phyloP scores from a whole-genome alignment of 345 rosid species.

The Nasturtium officinale region DNA sequence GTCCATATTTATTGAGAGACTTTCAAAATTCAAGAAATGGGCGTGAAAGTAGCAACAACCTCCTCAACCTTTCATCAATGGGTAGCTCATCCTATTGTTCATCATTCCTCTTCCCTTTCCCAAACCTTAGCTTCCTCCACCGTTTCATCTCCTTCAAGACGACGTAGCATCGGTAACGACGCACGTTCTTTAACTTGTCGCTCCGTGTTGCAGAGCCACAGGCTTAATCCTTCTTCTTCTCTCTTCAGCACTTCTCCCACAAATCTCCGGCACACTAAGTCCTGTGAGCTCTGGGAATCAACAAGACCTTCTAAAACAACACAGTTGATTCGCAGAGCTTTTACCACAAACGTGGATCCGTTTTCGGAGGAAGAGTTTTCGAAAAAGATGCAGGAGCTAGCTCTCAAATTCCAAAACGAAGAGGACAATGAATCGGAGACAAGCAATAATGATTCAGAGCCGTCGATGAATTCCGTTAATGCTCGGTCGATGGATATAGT shows the following conservation, averaged over 20 bases:
- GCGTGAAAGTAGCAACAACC: constrained; percentile 59
- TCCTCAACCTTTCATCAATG: constrained; percentile 55
- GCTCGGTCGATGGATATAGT: background rate
- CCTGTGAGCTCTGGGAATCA: constrained; percentile 48
- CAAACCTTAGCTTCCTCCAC: constrained; percentile 64
- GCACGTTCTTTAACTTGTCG: constrained; percentile 44
- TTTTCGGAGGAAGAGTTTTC: constrained; percentile 79
- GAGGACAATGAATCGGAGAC: constrained; percentile 5
- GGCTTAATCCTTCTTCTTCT: constrained; percentile 49
- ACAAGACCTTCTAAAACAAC: constrained; percentile 39
- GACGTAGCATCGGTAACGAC: constrained; percentile 41
- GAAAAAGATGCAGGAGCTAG: constrained; percentile 55
- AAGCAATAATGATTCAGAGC: background rate
- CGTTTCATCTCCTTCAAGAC: constrained; percentile 59
- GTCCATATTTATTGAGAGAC: background rate
- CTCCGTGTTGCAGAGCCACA: constrained; percentile 37
- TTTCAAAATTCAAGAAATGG: constrained; percentile 51
- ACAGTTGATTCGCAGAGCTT: constrained; percentile 50
- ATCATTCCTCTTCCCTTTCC: constrained; percentile 57
- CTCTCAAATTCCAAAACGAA: constrained; percentile 58
- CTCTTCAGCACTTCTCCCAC: constrained; percentile 47
- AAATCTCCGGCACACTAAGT: constrained; percentile 46
- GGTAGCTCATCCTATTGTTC: constrained; percentile 58
- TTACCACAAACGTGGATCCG: constrained; percentile 55
- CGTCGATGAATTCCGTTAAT: background rate